Evolutionary conservation across 106 monocot species (phyloP).

Genomic region (Dendrobium catenatum): DNA sequence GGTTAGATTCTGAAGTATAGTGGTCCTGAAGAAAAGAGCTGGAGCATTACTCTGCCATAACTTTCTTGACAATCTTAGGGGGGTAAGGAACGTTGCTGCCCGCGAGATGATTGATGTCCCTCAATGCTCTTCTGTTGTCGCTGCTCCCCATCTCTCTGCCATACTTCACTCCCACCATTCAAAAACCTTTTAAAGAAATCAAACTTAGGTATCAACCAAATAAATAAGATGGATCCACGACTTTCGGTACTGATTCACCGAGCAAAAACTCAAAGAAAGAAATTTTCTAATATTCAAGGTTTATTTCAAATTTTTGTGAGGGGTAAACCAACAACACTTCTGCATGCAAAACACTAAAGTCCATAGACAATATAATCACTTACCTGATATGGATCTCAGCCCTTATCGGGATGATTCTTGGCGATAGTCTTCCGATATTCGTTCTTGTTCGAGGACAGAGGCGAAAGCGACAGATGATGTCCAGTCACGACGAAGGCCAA

Average conservation of each 20-base stretch:
- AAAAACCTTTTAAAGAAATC: not conserved
- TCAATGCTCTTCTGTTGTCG: slow-evolving; percentile 45
- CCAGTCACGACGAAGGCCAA: too few species aligned
- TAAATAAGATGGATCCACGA: not conserved
- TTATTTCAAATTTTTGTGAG: too few species aligned
- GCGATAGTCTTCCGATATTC: too few species aligned
- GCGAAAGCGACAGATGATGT: too few species aligned
- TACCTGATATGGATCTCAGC: too few species aligned
- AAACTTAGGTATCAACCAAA: not conserved
- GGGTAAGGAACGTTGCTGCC: slow-evolving; percentile 27
- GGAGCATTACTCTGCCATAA: slow-evolving; percentile 32
- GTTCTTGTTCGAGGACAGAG: too few species aligned
- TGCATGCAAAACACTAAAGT: too few species aligned
- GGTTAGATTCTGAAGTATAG: not conserved
- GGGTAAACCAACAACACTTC: too few species aligned
- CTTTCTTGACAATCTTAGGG: slow-evolving; percentile 38
- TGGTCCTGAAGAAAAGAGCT: not conserved
- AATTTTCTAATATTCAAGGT: not conserved
- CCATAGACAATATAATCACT: too few species aligned
- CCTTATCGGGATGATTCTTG: too few species aligned
- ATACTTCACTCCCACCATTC: not conserved
- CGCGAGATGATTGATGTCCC: slow-evolving; percentile 63
- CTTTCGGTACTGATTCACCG: not conserved
- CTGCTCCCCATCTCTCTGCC: slow-evolving; percentile 24
- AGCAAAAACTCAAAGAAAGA: not conserved